These are phyloP conservation scores for Alternaria sp. DNA, from an alignment of 2,329 filamentous ascomycete genomes.

Conservation along the genomic window DNA sequence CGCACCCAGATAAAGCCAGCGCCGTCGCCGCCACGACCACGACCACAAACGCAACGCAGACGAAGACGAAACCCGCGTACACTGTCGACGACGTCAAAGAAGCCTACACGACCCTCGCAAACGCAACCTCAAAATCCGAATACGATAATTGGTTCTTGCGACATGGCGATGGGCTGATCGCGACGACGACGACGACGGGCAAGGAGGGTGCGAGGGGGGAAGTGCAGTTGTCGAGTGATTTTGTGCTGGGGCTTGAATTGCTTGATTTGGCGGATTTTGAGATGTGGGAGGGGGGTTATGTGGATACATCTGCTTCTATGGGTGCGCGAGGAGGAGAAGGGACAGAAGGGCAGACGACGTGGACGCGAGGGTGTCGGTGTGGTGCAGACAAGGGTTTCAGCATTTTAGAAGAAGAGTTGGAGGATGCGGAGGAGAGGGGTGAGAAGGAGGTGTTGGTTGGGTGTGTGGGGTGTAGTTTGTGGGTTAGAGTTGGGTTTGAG, in stretches of 20 bases:
- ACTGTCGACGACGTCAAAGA: slow-evolving; percentile 65
- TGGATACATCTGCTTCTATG: not conserved
- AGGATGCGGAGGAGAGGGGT: slow-evolving; percentile 57
- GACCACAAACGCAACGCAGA: not conserved
- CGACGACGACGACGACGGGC: not conserved
- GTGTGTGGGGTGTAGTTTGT: slow-evolving; percentile 68
- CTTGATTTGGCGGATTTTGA: slow-evolving; percentile 63
- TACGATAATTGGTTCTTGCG: slow-evolving; percentile 43
- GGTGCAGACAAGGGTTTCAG: slow-evolving; percentile 63
- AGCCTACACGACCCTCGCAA: slow-evolving; percentile 62
- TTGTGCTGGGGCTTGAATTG: slow-evolving; percentile 59
- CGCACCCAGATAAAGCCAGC: slow-evolving; percentile 64
- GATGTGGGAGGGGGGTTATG: not conserved
- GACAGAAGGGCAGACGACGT: slow-evolving; percentile 38
- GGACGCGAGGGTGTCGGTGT: slow-evolving; percentile 64
- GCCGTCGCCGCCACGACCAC: not conserved
- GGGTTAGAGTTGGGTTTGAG: slow-evolving; percentile 66
- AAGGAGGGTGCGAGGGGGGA: not conserved
- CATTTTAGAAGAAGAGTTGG: slow-evolving; percentile 62
- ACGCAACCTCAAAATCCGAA: slow-evolving; percentile 51
- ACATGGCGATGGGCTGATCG: not conserved
- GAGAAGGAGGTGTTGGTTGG: slow-evolving; percentile 65
- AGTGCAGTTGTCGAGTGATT: slow-evolving; percentile 21
- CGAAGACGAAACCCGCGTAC: slow-evolving; percentile 17
- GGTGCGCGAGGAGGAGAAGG: slow-evolving; percentile 25